Conservation (phyloP, 2,329 filamentous ascomycete species). For the Coleophoma eucalyptorum region DNA sequence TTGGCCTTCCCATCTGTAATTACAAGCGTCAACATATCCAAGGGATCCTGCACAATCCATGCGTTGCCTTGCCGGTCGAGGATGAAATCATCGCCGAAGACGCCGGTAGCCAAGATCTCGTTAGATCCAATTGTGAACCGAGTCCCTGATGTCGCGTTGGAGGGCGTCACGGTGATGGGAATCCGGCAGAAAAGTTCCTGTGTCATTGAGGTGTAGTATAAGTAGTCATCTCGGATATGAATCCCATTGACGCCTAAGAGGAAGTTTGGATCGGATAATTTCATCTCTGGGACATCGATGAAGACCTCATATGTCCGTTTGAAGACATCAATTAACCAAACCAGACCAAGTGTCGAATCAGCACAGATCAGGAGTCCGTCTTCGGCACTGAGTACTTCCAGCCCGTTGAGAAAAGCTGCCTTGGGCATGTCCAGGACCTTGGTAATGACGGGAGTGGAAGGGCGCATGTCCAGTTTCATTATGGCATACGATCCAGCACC, state of each 20-base stretch:
- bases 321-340: constrained; percentile 22
- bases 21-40: constrained; percentile 2
- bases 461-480: background rate
- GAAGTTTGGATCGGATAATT: constrained; percentile 1
- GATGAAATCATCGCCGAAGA: constrained; percentile 7
- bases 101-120: background rate
- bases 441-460: background rate
- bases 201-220: constrained; percentile 17
- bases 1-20: constrained; percentile 6
- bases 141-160: background rate
- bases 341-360: constrained; percentile 21
- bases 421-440: background rate
- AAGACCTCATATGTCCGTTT: constrained; percentile 15
- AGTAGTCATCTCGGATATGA: constrained; percentile 5
- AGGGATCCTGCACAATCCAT: constrained; percentile 10
- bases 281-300: constrained; percentile 19
- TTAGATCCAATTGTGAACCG: background rate
- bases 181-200: constrained; percentile 11
- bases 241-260: constrained; percentile 13
- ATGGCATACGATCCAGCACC: background rate
- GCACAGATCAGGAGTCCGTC: constrained; percentile 19
- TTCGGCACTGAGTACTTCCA: constrained; percentile 11
- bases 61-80: constrained; percentile 11
- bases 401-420: background rate
- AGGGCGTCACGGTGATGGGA: background rate